Evolutionary conservation across 2,329 filamentous ascomycete genomes (phyloP), one percentile per base, ranked within the genome.

Genomic region (Bipolaris cookei): DNA sequence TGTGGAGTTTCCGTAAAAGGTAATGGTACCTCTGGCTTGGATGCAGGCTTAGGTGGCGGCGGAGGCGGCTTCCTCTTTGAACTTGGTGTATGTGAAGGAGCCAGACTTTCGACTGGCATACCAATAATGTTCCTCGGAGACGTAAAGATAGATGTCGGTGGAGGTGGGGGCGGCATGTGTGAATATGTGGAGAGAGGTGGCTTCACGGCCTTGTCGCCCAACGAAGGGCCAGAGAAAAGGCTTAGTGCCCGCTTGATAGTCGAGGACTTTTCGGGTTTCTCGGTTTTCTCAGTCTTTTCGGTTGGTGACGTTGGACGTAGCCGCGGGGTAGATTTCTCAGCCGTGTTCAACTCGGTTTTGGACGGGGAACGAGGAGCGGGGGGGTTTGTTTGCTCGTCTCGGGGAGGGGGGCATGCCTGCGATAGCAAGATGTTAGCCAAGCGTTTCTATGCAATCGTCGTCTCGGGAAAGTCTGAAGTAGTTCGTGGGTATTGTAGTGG

Each of bases 61-160:
- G 57, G 54, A 2, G 58, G 59, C 14, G 59, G 51, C 18, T 58
- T 52, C 43, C 58, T 65, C 30, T 42, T 67, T 35, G 48, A 44
- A 30, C 49, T 61, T n/a, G 64, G 60, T 23, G 64, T 47, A 34
- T 59, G 62, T 41, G 65, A 65, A 23, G 58, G 47, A 25, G 60
- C 60, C 34, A 65, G 50, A 47, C 58, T 64, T 39, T 69, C 67
- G 2, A 66, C 53, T 47, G 68, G 65, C 47, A 62, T 58, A 18
- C 65, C 67, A 41, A 67, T 64, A 25, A 68, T 54, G 50, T 71
- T 63, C 38, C 67, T 62, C 13, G 69, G 68, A 16, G 68, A 66
- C 10, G 60, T 62, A 42, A 68, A 71, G 10, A 56, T 49, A 25
- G 70, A 65, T 34, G 70, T 67, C 23, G 67, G 67, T 8, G 66